phyloP scores from a whole-genome alignment of 2,329 filamentous ascomycete species.

The Fusarium aywerte region DNA sequence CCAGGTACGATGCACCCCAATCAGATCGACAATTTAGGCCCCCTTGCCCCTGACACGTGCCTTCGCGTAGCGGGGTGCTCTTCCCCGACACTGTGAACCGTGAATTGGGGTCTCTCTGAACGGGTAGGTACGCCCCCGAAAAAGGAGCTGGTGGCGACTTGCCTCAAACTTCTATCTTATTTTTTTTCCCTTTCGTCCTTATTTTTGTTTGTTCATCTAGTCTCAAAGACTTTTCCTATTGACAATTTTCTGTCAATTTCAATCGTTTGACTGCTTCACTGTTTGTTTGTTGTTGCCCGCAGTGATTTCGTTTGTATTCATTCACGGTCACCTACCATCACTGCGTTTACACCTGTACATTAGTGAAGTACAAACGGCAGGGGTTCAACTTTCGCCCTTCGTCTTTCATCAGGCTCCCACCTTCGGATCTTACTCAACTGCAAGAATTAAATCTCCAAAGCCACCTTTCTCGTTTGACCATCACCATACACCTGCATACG shows the following conservation, averaged over 20 bases:
- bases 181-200: constrained; percentile 18
- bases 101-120: constrained; percentile 42
- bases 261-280: constrained; percentile 4
- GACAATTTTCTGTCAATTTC: constrained; percentile 1
- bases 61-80: constrained; percentile 49
- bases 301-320: constrained; percentile 11
- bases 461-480: background rate
- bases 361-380: constrained; percentile 28
- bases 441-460: background rate
- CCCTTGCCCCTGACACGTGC: constrained; percentile 43
- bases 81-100: constrained; percentile 43
- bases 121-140: constrained; percentile 24
- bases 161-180: constrained; percentile 16
- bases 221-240: background rate
- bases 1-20: constrained; percentile 32
- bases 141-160: constrained; percentile 47
- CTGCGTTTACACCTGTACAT: constrained; percentile 31
- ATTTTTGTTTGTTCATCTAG: constrained; percentile 16
- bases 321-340: constrained; percentile 19
- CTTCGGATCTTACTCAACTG: background rate
- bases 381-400: constrained; percentile 17
- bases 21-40: constrained; percentile 31
- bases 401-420: constrained; percentile 1
- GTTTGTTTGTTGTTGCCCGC: constrained; percentile 18
- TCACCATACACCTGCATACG: background rate